phyloP scores from a whole-genome alignment of 345 rosid genomes.

The Lumnitzera littorea region DNA sequence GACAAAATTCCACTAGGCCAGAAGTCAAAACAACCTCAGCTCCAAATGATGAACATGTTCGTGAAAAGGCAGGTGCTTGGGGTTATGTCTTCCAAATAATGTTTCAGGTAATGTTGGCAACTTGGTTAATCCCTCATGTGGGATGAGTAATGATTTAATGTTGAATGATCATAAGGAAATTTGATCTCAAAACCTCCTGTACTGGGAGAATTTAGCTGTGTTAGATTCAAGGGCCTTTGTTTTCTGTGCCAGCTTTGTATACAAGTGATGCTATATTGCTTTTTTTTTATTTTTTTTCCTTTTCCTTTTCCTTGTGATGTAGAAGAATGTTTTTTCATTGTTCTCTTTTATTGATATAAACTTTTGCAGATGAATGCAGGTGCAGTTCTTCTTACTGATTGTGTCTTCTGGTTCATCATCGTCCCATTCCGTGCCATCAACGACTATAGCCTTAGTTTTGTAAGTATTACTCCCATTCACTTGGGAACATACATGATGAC shows the following conservation, averaged over 20 bases:
- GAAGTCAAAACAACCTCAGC: constrained; percentile 26
- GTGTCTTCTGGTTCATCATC: constrained; percentile 86
- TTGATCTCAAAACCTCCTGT: not conserved
- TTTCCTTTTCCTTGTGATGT: no score
- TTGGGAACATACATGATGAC: not conserved
- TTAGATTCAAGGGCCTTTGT: no score
- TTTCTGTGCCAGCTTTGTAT: no score
- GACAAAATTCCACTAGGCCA: constrained; percentile 13
- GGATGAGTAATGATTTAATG: not conserved
- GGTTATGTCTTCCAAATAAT: constrained; percentile 64
- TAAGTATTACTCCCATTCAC: constrained; percentile 27
- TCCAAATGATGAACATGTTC: constrained; percentile 14
- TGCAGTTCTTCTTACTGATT: constrained; percentile 94
- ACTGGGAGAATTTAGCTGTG: no score
- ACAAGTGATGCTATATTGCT: no score
- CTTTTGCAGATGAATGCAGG: constrained; percentile 84
- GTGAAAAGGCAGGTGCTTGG: constrained; percentile 53
- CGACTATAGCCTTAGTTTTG: constrained; percentile 60
- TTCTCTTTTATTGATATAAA: no score
- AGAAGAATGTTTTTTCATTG: no score
- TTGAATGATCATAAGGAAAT: not conserved
- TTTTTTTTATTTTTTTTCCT: no score
- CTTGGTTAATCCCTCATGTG: no score
- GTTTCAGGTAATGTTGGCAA: constrained; percentile 55
- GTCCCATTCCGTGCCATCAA: constrained; percentile 82